These are phyloP conservation scores for Ceratocystiopsis sp. DNA, from an alignment of 2,329 filamentous ascomycete genomes.

Conservation along the genomic window DNA sequence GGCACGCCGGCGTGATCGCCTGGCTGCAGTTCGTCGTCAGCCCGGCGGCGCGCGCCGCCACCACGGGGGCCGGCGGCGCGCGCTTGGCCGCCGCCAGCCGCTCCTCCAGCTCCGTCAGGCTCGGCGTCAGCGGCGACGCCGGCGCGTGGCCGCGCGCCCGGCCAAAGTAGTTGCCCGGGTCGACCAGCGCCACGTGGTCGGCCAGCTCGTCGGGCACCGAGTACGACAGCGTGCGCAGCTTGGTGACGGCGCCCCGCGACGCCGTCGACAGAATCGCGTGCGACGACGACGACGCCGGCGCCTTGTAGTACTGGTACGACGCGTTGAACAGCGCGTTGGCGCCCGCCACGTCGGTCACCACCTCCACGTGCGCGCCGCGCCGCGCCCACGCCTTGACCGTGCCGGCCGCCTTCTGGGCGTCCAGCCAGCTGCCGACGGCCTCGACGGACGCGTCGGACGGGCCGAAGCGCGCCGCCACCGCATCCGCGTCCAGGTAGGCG, in stretches of 20 bases:
- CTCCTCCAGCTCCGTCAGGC: constrained; percentile 1
- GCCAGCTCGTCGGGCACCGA: constrained; percentile 40
- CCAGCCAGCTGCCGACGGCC: constrained; percentile 38
- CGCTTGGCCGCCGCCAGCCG: not conserved
- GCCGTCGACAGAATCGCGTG: constrained; percentile 1
- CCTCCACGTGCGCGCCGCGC: constrained; percentile 17
- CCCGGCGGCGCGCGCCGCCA: constrained; percentile 6
- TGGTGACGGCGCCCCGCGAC: constrained; percentile 9
- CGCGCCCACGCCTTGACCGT: constrained; percentile 25
- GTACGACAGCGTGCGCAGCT: constrained; percentile 38
- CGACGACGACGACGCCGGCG: not conserved
- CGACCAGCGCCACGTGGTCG: constrained; percentile 40
- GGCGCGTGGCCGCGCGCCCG: constrained; percentile 3
- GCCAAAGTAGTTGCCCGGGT: constrained; percentile 47
- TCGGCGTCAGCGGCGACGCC: not conserved
- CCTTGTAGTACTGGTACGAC: constrained; percentile 13
- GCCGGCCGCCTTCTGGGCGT: constrained; percentile 20
- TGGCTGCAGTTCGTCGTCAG: constrained; percentile 12
- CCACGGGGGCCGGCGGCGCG: no score
- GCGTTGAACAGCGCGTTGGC: constrained; percentile 15
- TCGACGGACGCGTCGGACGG: constrained; percentile 29
- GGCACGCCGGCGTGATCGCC: constrained; percentile 28
- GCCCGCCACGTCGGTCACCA: constrained; percentile 12
- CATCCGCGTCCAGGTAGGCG: constrained; percentile 38
- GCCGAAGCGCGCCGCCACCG: constrained; percentile 34